Percentiles rank a stretch among this genome's conserved stretches.
Evolutionary conservation across 257 asterid genomes (phyloP).

Genomic region (Solanum okadae): DNA sequence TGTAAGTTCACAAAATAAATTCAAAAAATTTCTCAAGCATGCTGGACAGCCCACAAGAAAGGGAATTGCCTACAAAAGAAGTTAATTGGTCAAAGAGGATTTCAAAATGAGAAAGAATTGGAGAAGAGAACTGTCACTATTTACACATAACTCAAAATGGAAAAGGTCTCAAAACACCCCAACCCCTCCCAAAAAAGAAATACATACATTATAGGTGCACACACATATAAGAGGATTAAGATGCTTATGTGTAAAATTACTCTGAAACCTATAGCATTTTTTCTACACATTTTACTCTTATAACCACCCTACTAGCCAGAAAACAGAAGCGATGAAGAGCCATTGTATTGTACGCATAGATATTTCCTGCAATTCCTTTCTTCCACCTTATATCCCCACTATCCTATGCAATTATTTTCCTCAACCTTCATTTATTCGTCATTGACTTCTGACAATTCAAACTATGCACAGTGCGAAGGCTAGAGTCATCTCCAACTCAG

Average conservation of each 20-base stretch:
- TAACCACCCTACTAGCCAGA: neutral
- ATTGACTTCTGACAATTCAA: neutral
- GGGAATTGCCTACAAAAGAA: slow-evolving; percentile 82
- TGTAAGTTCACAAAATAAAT: slow-evolving; percentile 94
- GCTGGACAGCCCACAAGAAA: slow-evolving; percentile 99
- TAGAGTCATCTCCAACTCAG: neutral
- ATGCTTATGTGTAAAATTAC: neutral
- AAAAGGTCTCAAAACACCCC: neutral
- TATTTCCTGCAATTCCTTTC: neutral
- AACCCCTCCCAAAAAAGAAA: neutral
- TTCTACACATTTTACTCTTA: neutral
- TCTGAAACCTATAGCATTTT: neutral
- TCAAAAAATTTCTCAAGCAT: slow-evolving; percentile 95
- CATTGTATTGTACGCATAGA: neutral
- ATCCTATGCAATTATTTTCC: neutral
- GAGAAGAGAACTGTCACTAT: neutral
- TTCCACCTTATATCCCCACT: neutral
- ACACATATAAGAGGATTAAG: neutral
- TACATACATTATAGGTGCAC: neutral
- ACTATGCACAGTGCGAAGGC: neutral
- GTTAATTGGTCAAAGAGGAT: slow-evolving; percentile 17
- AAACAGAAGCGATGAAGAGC: neutral
- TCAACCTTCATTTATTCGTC: neutral
- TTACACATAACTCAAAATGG: neutral
- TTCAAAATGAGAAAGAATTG: neutral